Evolutionary conservation across 257 asterid genomes (phyloP).

Genomic region (Echium plantagineum): DNA sequence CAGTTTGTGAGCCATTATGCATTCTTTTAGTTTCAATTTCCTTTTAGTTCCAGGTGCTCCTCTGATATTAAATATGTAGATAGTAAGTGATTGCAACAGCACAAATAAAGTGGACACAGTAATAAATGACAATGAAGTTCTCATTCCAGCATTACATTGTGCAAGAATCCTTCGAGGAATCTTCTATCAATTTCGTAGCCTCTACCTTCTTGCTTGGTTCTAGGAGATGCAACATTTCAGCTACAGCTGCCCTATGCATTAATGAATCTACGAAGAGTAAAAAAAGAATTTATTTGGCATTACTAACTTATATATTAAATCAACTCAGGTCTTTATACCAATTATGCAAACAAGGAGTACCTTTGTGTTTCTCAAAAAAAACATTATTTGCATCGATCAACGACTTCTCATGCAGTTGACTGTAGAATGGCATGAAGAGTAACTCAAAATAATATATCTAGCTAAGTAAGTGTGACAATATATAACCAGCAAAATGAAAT

Average conservation of each 20-base stretch:
- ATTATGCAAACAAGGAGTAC: constrained; percentile 23
- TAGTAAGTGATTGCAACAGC: not conserved
- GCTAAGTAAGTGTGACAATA: not conserved
- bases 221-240: constrained; percentile 71
- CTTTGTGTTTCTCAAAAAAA: constrained; percentile 71
- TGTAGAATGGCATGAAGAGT: constrained; percentile 11
- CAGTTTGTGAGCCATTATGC: constrained; percentile 61
- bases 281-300: constrained; percentile 5
- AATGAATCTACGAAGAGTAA: constrained; percentile 49
- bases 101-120: not conserved
- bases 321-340: not conserved
- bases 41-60: constrained; percentile 31
- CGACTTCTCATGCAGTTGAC: constrained; percentile 77
- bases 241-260: constrained; percentile 81
- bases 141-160: constrained; percentile 39
- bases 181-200: constrained; percentile 69
- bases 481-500: not conserved
- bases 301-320: not conserved
- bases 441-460: not conserved
- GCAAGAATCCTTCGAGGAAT: constrained; percentile 35
- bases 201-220: constrained; percentile 73
- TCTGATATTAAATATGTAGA: constrained; percentile 25
- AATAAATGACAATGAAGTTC: not conserved
- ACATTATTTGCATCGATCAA: constrained; percentile 62
- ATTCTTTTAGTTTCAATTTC: constrained; percentile 57